Evolutionary conservation across 2,329 filamentous ascomycete genomes (phyloP).

Genomic region (Neurospora sp.): DNA sequence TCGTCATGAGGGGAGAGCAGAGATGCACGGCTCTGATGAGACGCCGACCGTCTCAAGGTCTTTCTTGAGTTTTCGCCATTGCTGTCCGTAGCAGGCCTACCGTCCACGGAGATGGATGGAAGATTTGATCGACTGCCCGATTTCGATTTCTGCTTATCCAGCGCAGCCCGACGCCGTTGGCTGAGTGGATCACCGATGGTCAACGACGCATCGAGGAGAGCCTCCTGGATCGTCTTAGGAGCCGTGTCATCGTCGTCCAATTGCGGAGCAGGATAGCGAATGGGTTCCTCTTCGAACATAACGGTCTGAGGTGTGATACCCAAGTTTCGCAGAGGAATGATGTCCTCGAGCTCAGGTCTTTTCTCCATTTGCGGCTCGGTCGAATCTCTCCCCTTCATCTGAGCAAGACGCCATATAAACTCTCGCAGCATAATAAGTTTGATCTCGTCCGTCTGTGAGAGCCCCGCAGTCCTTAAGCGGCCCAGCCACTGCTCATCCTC

Average conservation of each 20-base stretch:
- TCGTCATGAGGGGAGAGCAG: slow-evolving; percentile 9
- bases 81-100: slow-evolving; percentile 20
- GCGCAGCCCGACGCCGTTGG: slow-evolving; percentile 39
- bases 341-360: slow-evolving; percentile 45
- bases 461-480: slow-evolving; percentile 72
- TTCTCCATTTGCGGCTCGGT: slow-evolving; percentile 8
- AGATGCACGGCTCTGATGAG: slow-evolving; percentile 16
- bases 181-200: slow-evolving; percentile 63
- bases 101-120: slow-evolving; percentile 29
- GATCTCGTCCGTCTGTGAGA: slow-evolving; percentile 74
- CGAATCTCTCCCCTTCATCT: slow-evolving; percentile 52
- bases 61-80: slow-evolving; percentile 26
- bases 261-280: slow-evolving; percentile 30
- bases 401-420: slow-evolving; percentile 81
- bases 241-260: slow-evolving; percentile 28
- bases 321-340: slow-evolving; percentile 65
- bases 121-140: slow-evolving; percentile 18
- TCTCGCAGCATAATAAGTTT: slow-evolving; percentile 80
- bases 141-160: slow-evolving; percentile 37
- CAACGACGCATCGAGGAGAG: slow-evolving; percentile 82
- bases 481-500: slow-evolving; percentile 93
- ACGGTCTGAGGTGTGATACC: slow-evolving; percentile 79
- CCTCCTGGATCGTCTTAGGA: slow-evolving; percentile 78
- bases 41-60: slow-evolving; percentile 27
- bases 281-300: slow-evolving; percentile 72